Evolutionary conservation across 2,329 filamentous ascomycete genomes (phyloP), one percentile per base, ranked within the genome.

Genomic region (Neofusicoccum sp.): DNA sequence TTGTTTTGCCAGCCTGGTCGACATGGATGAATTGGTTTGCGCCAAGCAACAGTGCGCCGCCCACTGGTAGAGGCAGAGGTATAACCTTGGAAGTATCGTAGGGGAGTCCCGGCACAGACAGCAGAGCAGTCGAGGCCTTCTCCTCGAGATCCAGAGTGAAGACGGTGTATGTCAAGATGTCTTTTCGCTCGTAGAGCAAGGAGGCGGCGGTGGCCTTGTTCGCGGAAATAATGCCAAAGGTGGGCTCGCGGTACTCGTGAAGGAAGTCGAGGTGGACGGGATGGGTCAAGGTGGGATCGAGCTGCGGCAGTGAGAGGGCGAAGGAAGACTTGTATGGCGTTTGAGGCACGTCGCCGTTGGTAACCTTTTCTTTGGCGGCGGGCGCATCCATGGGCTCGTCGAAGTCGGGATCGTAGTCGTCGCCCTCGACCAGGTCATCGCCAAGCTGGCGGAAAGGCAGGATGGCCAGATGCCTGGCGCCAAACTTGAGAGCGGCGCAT

Each of bases 221-320:
- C 1, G 93, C 91, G 50, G 92, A 95, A 45, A 99, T 83, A 65
- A 99, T 93, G 63, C 94, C 95, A 79, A 99, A 97, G 0, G 95
- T 99, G 11, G 95, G 94, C 77, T 98, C 95, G 76, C 95, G 89
- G 77, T 99, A 99, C 80, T 98, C 94, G 83, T 98, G 87, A 67
- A 99, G 81, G 76, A 99, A 99, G 62, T 91, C 89, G 72, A 99
- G 86, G 74, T 97, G 92, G 71, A 97, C 88, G 54, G 94, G 93
- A 77, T 97, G 91, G 65, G 94, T 87, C 69, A 99, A 84, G 67
- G 86, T 87, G 66, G 93, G 91, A 76, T 98, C 94, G 77, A 99
- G 84, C 71, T 93, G 87, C 60, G 93, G 92, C 68, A 98, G 84
- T 67, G 93, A 90, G 67, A 99, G 85, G 67, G 98, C 94, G 81